A percentile compares a stretch with the other conserved stretches of the same genome.
Evolutionary conservation across 2,329 filamentous ascomycete genomes (phyloP).

Genomic region (Aquanectria penicillioides): DNA sequence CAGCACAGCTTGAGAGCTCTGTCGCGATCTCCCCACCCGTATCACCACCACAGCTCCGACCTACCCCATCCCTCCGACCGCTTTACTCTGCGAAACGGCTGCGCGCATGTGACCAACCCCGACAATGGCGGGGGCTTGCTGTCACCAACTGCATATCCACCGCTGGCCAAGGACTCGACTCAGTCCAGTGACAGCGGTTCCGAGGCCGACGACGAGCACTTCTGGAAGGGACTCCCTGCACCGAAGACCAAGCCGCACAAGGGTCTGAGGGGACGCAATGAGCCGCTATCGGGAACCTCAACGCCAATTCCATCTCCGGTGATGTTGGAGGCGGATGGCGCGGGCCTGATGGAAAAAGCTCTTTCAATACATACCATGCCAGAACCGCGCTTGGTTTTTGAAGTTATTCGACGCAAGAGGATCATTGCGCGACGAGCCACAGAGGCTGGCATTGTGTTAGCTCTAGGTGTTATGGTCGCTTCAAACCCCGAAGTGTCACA

Average conservation of each 20-base stretch:
- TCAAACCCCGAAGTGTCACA: slow-evolving; percentile 58
- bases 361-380: slow-evolving; percentile 22
- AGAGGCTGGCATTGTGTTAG: slow-evolving; percentile 62
- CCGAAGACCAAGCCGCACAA: slow-evolving; percentile 79
- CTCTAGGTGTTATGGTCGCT: slow-evolving; percentile 59
- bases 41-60: slow-evolving; percentile 68
- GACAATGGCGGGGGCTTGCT: slow-evolving; percentile 31
- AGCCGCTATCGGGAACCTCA: slow-evolving; percentile 62
- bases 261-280: slow-evolving; percentile 74
- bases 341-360: slow-evolving; percentile 34
- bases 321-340: slow-evolving; percentile 54
- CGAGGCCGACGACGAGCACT: slow-evolving; percentile 93
- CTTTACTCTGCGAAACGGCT: slow-evolving; percentile 39
- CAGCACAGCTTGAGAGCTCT: slow-evolving; percentile 57
- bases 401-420: slow-evolving; percentile 55
- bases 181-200: slow-evolving; percentile 89
- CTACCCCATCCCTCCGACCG: slow-evolving; percentile 62
- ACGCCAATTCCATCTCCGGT: slow-evolving; percentile 65
- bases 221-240: slow-evolving; percentile 85
- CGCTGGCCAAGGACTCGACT: slow-evolving; percentile 61
- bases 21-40: slow-evolving; percentile 74
- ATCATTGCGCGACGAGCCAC: slow-evolving; percentile 62
- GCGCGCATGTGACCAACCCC: slow-evolving; percentile 28
- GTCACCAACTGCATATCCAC: slow-evolving; percentile 39
- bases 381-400: slow-evolving; percentile 35